Base-by-base conservation (phyloP, 1,284 basidiomycete genomes). In the Chalciporus sp. region DNA sequence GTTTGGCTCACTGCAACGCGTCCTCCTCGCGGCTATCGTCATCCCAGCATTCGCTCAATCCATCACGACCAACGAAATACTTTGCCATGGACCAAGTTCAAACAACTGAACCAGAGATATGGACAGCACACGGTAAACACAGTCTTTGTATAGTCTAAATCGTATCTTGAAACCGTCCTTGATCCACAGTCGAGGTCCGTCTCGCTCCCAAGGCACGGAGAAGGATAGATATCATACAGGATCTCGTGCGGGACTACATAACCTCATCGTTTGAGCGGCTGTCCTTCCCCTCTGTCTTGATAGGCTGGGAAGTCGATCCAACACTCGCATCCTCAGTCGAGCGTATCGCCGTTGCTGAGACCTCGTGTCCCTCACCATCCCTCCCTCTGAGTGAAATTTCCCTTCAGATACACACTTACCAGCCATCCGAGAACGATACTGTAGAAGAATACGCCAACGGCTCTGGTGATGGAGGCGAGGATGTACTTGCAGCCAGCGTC, bases 321-420 rank as follows among this genome's bases (percentile, higher is more conserved):
- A 81, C 90, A 40, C 81, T 98, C 14, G 77, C 78, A 0, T 76
- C 85, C 20, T 84, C 91, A 45, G 86, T 97, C 19, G 90, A 95
- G 56, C 79, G 79, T 33, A 88, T 98, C 56, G 74, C 78, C n/a
- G 84, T 92, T 3, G 87, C 89, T 3, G 95, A 87, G 69, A 79
- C 78, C 2, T 65, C 82, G 39, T 84, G 83, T 63, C 75, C 81
- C 14, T 77, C 76, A 16, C 70, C 75, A 14, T 80, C 82, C 41
- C 74, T 89, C 12, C 74, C 80, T 12, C 70, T 88, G 50, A 77
- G 80, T 40, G 81, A 88, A 57, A 79, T 82, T 51, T 72, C 76
- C 4, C 77, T 95, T 35, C 82, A 90, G 57, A 85, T 97, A 47
- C 92, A 99, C 66, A 85, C 96, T 7, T 99, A 98, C 67, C 87